Evolutionary conservation across 352 stramenopile species (phyloP), one percentile per base, ranked within the genome.

Genomic region (Globisporangium polare): DNA sequence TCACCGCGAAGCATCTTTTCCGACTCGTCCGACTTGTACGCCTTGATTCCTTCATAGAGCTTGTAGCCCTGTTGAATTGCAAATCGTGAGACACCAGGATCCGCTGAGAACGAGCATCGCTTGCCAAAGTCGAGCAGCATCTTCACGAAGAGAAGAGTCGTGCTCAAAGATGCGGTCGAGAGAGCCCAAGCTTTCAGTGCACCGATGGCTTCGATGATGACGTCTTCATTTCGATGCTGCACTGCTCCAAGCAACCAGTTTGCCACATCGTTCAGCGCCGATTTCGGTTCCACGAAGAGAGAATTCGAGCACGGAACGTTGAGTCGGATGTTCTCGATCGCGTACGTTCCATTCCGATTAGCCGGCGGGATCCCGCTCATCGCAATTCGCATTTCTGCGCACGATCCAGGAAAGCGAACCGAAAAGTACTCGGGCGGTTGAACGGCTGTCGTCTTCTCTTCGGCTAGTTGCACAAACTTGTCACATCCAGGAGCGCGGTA

Each of bases 161-260:
- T 76, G 42, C 75, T 72, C 29, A 96, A 72, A n/a, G 84, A 92
- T 7, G 82, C 83, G 0, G 87, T 94, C 18, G 87, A 73, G n/a
- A 96, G 61, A 20, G 81, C 81, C 87, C 87, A 96, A 0, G 77
- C 71, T 17, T 75, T 73, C 12, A 96, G 46, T 33, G 80, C 78
- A 0, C 69, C 60, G 51, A 93, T 83, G 2, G 83, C 85, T 69
- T 96, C 77, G 18, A 86, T 50, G 6, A 65, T 71, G 41, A 94
- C 60, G 27, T 80, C 71, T 64, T 90, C 74, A 59, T 88, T 78
- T 20, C 17, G 37, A 60, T 74, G 66, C 13, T 66, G 42, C 12
- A 89, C 56, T 3, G 83, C 78, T 5, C 72, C 73, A 39, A 89
- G 53, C 5, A 94, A 60, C 85, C 85, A 94, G 35, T 71, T 49